Evolutionary conservation across 495 filamentous ascomycete species (phyloP).

Genomic region (Penicillium salamii): DNA sequence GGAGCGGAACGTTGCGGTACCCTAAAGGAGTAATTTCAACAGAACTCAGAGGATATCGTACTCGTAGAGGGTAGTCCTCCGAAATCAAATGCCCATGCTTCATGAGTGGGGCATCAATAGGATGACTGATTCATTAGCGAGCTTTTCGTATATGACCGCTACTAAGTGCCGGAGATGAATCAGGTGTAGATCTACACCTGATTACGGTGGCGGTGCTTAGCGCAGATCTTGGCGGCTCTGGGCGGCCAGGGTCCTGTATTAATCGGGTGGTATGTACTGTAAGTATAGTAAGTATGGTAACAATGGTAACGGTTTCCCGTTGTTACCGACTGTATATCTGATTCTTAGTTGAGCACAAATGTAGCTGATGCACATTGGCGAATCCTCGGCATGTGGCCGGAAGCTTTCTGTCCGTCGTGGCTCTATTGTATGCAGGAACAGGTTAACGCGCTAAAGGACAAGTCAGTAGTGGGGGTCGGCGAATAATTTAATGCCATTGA

Average conservation of each 20-base stretch:
- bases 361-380: not conserved
- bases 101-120: no score
- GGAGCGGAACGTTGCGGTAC: not conserved
- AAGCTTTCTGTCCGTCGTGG: not conserved
- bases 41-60: no score
- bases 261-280: not conserved
- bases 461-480: not conserved
- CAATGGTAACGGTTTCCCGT: no score
- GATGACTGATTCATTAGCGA: not conserved
- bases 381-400: not conserved
- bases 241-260: not conserved
- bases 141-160: not conserved
- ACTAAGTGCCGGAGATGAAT: not conserved
- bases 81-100: no score
- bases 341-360: not conserved
- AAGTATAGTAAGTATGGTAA: not conserved
- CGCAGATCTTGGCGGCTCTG: not conserved
- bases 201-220: not conserved
- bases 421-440: not conserved
- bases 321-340: not conserved
- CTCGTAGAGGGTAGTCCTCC: no score
- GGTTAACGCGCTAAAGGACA: not conserved
- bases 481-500: not conserved
- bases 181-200: not conserved
- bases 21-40: not conserved